Conservation (phyloP, 352 stramenopile species). For the Phytopythium aichiense region DNA sequence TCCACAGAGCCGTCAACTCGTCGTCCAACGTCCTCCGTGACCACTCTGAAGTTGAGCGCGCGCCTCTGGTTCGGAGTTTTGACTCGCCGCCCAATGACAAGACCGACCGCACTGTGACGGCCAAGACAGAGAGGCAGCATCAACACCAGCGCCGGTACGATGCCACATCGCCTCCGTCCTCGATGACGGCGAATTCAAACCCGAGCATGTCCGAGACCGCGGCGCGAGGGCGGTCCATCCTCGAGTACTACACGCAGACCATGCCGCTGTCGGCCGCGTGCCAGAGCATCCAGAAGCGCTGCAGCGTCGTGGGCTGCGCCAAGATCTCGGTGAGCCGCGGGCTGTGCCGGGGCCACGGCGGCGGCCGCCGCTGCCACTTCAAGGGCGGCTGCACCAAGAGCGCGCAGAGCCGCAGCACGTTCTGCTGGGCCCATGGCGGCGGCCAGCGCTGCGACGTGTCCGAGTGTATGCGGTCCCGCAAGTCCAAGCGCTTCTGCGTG, state of each 20-base stretch:
- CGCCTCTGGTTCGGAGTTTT: neutral
- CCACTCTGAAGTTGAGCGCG: neutral
- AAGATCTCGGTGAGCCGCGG: slow-evolving; percentile 69
- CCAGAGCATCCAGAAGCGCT: slow-evolving; percentile 60
- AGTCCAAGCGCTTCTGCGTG: slow-evolving; percentile 64
- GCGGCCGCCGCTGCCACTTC: slow-evolving; percentile 61
- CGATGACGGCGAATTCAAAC: neutral
- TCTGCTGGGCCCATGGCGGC: slow-evolving; percentile 66
- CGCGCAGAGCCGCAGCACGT: slow-evolving; percentile 61
- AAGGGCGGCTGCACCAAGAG: slow-evolving; percentile 50
- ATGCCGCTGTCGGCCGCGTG: slow-evolving; percentile 45
- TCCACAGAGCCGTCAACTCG: neutral
- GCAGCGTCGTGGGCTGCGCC: slow-evolving; percentile 43
- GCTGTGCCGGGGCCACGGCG: slow-evolving; percentile 61
- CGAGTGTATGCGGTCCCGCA: slow-evolving; percentile 59
- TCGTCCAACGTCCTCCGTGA: neutral
- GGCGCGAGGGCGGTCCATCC: slow-evolving; percentile 15
- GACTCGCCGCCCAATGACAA: neutral
- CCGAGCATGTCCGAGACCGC: neutral
- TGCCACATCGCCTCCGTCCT: neutral
- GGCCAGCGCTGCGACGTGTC: slow-evolving; percentile 62
- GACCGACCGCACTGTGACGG: neutral
- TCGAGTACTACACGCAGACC: slow-evolving; percentile 37
- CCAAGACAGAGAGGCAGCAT: neutral
- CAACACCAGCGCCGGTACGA: neutral